Conservation (phyloP, 169 alveolate genomes). For the Plasmodium gallinaceum region DNA sequence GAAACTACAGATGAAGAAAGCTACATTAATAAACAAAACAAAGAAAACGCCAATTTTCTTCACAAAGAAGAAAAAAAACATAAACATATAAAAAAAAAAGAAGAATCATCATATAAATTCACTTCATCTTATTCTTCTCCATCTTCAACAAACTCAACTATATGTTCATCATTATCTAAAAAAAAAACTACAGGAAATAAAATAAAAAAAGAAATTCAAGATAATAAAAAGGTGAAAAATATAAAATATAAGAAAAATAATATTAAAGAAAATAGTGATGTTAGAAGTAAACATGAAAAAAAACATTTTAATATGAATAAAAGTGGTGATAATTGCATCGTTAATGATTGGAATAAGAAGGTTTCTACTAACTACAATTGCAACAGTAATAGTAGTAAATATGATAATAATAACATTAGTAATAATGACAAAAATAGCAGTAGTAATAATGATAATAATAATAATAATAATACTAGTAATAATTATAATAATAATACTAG, state of each 20-base stretch:
- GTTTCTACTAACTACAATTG: not conserved
- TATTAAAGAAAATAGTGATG: not conserved
- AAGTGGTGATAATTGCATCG: not conserved
- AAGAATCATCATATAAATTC: constrained; percentile 37
- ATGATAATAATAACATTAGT: not conserved
- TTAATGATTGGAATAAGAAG: not conserved
- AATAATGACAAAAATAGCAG: not conserved
- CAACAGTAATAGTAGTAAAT: not conserved
- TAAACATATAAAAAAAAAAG: constrained; percentile 20
- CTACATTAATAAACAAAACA: not conserved
- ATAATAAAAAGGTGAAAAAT: not conserved
- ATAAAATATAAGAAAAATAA: not conserved
- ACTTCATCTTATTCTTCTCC: constrained; percentile 29
- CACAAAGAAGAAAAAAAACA: constrained; percentile 12
- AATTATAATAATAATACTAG: not conserved
- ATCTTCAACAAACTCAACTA: not conserved
- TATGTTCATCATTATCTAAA: not conserved
- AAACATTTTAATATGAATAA: not conserved
- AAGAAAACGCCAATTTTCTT: not conserved
- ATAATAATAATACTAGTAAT: not conserved
- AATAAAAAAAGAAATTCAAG: not conserved
- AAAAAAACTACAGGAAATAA: constrained; percentile 13
- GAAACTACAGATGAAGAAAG: constrained; percentile 5
- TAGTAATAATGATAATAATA: not conserved
- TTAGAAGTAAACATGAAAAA: not conserved